A percentile compares a stretch with the other conserved stretches of the same genome.
These are phyloP conservation scores for Vararia minispora DNA, from an alignment of 768 basidiomycete genomes.

Conservation along the genomic window DNA sequence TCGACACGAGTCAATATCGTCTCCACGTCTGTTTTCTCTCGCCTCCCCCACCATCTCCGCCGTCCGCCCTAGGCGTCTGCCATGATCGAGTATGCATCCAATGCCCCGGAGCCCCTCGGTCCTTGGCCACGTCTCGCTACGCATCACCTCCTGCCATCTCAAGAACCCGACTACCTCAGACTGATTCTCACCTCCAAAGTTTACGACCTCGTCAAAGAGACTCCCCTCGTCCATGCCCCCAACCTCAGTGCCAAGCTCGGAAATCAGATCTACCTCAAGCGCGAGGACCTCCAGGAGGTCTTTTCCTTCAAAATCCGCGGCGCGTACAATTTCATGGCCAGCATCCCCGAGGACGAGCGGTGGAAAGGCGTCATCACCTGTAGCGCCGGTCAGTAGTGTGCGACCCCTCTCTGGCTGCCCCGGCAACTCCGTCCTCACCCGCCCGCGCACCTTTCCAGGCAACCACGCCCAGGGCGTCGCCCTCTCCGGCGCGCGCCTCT, in stretches of 20 bases:
- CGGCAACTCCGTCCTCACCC: conserved; percentile 6
- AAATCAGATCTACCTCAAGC: conserved; percentile 91
- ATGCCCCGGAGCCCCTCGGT: conserved; percentile 48
- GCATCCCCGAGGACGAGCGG: conserved; percentile 74
- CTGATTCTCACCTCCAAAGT: conserved; percentile 86
- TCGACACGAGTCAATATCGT: too few species aligned
- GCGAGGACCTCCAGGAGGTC: conserved; percentile 94
- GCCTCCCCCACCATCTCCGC: too few species aligned
- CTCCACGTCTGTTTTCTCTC: too few species aligned
- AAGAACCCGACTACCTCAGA: conserved; percentile 78
- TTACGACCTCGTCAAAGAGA: conserved; percentile 82
- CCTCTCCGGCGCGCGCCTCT: conserved; percentile 77
- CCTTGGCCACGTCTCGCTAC: conserved; percentile 55
- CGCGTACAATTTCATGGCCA: conserved; percentile 98
- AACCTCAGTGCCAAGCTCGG: conserved; percentile 84
- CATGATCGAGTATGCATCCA: conserved; percentile 58
- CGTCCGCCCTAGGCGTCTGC: too few species aligned
- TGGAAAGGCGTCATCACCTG: conserved; percentile 99
- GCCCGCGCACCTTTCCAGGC: conserved; percentile 34
- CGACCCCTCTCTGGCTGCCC: conserved; percentile 21
- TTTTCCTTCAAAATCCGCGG: conserved; percentile 99
- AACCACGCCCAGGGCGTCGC: conserved; percentile 99
- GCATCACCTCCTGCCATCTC: conserved; percentile 52
- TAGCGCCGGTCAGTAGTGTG: conserved; percentile 90
- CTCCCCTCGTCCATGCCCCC: conserved; percentile 78